Percentiles rank a stretch among this genome's conserved stretches.
Conservation (phyloP, 2,329 filamentous ascomycete genomes). For the Fusarium nygamai region DNA sequence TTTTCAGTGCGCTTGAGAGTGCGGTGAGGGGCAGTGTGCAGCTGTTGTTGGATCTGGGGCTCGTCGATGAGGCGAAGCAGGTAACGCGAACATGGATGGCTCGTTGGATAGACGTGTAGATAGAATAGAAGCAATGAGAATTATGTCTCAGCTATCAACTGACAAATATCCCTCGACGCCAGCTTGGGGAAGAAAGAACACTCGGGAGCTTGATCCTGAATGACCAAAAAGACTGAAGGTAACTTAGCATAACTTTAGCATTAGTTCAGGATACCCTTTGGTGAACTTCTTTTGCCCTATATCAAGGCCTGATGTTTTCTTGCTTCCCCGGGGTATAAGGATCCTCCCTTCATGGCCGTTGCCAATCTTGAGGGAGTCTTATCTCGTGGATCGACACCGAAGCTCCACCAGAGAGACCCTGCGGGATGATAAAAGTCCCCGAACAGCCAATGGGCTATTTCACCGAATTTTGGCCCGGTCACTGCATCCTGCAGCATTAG, state of each 20-base stretch:
- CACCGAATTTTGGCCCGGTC: background rate
- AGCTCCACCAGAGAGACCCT: background rate
- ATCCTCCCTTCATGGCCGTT: background rate
- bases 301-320: no score
- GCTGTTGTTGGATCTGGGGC: constrained; percentile 62
- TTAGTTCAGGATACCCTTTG: no score
- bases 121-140: background rate
- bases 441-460: background rate
- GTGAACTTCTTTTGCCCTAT: fast-evolving
- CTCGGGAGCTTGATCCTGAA: no score
- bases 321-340: no score
- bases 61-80: constrained; percentile 70
- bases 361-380: background rate
- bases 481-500: background rate
- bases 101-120: constrained; percentile 55
- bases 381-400: background rate
- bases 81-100: constrained; percentile 68
- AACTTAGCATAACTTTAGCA: no score
- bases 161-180: background rate
- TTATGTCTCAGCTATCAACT: background rate
- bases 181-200: no score
- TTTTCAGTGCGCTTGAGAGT: constrained; percentile 60
- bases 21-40: constrained; percentile 66
- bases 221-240: no score
- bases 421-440: background rate